These are phyloP conservation scores for Colletotrichum liaoningense DNA, from an alignment of 2,329 filamentous ascomycete species.

Conservation along the genomic window DNA sequence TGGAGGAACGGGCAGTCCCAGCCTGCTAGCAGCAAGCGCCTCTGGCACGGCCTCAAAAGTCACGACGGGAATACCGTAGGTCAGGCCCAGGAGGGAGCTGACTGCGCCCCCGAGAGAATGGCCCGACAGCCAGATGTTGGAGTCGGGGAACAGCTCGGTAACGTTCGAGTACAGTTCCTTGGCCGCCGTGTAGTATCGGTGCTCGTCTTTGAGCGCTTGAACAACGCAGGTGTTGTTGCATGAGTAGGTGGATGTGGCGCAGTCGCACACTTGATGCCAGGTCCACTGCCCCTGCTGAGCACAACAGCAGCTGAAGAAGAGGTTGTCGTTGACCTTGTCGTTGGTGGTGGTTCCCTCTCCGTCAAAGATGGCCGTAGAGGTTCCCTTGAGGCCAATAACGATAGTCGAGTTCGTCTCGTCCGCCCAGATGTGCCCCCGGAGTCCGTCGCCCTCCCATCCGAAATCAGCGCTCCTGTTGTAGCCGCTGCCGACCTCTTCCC, in stretches of 20 bases:
- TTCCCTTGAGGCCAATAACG: conserved; percentile 93
- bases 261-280: conserved; percentile 94
- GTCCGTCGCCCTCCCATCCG: conserved; percentile 90
- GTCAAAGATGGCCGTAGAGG: conserved; percentile 90
- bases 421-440: conserved; percentile 92
- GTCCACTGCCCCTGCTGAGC: conserved; percentile 91
- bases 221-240: conserved; percentile 94
- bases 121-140: conserved; percentile 89
- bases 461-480: conserved; percentile 92
- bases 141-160: conserved; percentile 85
- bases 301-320: conserved; percentile 98
- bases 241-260: conserved; percentile 85
- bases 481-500: conserved; percentile 81
- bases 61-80: conserved; percentile 89
- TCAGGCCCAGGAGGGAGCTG: conserved; percentile 87
- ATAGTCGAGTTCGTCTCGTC: conserved; percentile 88
- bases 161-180: conserved; percentile 93
- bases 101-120: conserved; percentile 94
- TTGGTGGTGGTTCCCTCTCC: conserved; percentile 97
- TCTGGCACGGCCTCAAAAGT: conserved; percentile 96
- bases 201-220: conserved; percentile 80
- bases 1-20: conserved; percentile 88
- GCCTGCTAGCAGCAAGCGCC: conserved; percentile 83
- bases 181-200: conserved; percentile 90
- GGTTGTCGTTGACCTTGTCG: conserved; percentile 97